Base-by-base conservation (phyloP, 768 basidiomycete species). In the Pisolithus marmoratus region DNA sequence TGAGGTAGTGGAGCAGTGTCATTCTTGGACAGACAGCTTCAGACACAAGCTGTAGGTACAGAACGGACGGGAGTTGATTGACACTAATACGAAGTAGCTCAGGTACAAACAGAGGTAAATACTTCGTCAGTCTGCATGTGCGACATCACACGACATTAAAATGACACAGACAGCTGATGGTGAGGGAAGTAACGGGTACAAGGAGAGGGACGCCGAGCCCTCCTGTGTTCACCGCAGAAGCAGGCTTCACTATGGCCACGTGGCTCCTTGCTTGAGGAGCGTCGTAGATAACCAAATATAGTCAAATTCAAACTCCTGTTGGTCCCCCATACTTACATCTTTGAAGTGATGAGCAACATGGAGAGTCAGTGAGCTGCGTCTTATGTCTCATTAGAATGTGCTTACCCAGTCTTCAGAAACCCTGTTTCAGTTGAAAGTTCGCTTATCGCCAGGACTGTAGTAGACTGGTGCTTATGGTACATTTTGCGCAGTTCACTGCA, bases 351-450 rank as follows among this genome's bases (percentile, higher is more conserved):
- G 87, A 88, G 84, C 73, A 85, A 82, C 69, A 82, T 96, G 58
- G 93, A 96, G 72, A 95, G 94, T 92, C 64, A 77, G 93, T 70
- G 15, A 22, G 27, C 17, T 34, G 17, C 9, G 41, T 9, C 1
- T 23, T 26, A 24, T 31, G 12, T 29, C 43, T 6, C 23, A 15
- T 24, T 48, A 5, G 14, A 22, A n/a, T 17, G 24, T 38, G 51
- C 29, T 50, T 48, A 50, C 53, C 46, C 26, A 50, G 19, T 52
- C 34, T 59, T 5, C 67, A 99, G 95, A 98, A 73, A 94, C 91
- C 27, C 79, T 98, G n/a, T 99, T 99, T 65, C 92, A 97, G 72
- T 87, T 99, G 62, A 99, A 99, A 82, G 95, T 94, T 53, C 44
- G 69, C 55, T 49, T 50, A 40, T 48, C 43, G 46, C 53, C 31